A percentile compares a stretch with the other conserved stretches of the same genome.
These are phyloP conservation scores for Cercospora berteroae DNA, from an alignment of 2,329 filamentous ascomycete species.

Conservation along the genomic window DNA sequence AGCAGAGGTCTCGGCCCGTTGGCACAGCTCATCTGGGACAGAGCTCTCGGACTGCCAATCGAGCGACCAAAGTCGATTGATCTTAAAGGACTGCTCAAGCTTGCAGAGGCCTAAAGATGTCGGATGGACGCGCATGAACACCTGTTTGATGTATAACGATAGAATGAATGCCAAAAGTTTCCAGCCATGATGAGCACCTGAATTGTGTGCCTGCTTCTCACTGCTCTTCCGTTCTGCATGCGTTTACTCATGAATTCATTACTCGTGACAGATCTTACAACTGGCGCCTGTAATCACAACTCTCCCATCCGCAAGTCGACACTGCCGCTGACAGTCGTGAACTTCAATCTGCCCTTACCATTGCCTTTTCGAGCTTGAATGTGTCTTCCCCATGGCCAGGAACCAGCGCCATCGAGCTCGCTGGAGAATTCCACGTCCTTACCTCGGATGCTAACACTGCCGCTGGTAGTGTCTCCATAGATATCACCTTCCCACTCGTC, in stretches of 20 bases:
- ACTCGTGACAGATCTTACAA: neutral
- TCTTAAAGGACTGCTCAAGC: slow-evolving; percentile 76
- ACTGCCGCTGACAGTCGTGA: slow-evolving; percentile 34
- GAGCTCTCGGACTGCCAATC: slow-evolving; percentile 88
- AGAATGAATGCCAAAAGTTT: neutral
- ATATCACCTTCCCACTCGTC: slow-evolving; percentile 45
- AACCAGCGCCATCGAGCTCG: slow-evolving; percentile 28
- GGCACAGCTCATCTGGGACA: slow-evolving; percentile 94
- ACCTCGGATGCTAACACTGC: slow-evolving; percentile 41
- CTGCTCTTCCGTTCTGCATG: neutral
- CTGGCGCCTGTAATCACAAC: neutral
- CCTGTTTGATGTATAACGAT: neutral
- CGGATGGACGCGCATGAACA: neutral
- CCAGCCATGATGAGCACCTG: neutral
- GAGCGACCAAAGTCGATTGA: slow-evolving; percentile 98
- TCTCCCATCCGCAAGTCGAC: slow-evolving; percentile 30
- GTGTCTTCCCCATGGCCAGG: slow-evolving; percentile 31
- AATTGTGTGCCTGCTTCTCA: neutral
- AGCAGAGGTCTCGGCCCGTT: slow-evolving; percentile 76
- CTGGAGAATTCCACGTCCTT: slow-evolving; percentile 37
- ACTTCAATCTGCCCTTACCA: slow-evolving; percentile 37
- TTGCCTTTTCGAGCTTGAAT: slow-evolving; percentile 43
- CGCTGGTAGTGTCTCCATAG: slow-evolving; percentile 39
- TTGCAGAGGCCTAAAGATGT: slow-evolving; percentile 37
- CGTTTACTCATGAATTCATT: neutral